Percentiles rank a stretch among this genome's conserved stretches.
Conservation (phyloP, 2,329 filamentous ascomycete species). For the Talaromyces sp. region DNA sequence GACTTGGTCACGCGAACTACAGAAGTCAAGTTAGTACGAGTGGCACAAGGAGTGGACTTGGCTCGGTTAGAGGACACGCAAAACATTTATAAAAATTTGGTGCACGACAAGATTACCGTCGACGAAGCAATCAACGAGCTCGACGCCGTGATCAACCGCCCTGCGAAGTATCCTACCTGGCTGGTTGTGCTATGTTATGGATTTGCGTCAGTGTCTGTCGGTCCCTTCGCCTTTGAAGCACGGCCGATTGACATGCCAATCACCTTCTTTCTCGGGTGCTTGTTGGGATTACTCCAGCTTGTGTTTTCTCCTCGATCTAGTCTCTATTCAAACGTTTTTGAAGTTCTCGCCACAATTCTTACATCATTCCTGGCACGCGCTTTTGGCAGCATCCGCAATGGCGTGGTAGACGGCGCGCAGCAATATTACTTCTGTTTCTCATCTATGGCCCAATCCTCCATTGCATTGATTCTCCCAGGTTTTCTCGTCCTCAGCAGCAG, state of each 20-base stretch:
- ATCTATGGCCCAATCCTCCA: conserved; percentile 67
- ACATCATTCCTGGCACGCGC: conserved; percentile 68
- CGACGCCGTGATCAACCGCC: conserved; percentile 54
- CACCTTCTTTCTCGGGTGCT: conserved; percentile 69
- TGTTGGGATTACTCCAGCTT: conserved; percentile 72
- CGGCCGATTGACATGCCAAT: conserved; percentile 75
- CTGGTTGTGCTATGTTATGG: conserved; percentile 66
- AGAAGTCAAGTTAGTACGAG: conserved; percentile 45
- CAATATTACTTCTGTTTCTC: conserved; percentile 65
- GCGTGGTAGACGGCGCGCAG: conserved; percentile 31
- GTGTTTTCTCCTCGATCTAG: conserved; percentile 71
- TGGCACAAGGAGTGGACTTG: conserved; percentile 43
- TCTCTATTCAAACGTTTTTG: conserved; percentile 62
- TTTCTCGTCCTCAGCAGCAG: conserved; percentile 60
- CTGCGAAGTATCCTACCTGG: conserved; percentile 54
- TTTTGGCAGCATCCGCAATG: conserved; percentile 61
- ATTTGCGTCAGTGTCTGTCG: conserved; percentile 70
- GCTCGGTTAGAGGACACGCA: conserved; percentile 45
- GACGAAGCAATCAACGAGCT: conserved; percentile 45
- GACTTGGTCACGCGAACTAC: conserved; percentile 46
- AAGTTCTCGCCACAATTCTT: conserved; percentile 61
- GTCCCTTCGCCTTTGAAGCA: conserved; percentile 75
- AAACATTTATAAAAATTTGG: conserved; percentile 47
- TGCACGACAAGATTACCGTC: conserved; percentile 46
- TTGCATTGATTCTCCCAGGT: conserved; percentile 70